Base-by-base conservation (phyloP, 1,139 yeast species). In the Hansenula lynferdii region DNA sequence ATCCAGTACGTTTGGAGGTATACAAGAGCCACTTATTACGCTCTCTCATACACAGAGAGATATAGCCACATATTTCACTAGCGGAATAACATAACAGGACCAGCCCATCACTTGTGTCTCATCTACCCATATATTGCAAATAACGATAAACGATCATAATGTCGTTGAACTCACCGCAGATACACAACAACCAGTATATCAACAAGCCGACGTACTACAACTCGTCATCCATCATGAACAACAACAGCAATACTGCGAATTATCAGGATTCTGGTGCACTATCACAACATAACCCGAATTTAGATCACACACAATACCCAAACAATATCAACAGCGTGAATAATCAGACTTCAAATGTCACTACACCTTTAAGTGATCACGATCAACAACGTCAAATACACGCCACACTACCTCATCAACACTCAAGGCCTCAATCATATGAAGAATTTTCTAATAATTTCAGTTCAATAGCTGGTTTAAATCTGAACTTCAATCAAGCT, bases 141-240 rank as follows among this genome's bases (percentile, higher is more conserved):
- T 6, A 28, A 10, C 19, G 10, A 18, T 8, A 17, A 4, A 18
- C 3, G 8, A 12, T 2, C 4, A 35, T 4, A 7, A 49, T 49
- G 54, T 50, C 53, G 5, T 37, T 48, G 22, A 50, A 50, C 21
- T 45, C 52, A 3, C 49, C 52, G 6, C 54, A 49, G 41, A 40
- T 49, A 19, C 53, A 46, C 18, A 38, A 27, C 31, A 38, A 17
- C 12, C 44, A 42, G 28, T 48, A 46, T 41, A 44, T 44, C 21
- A 37, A 44, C 15, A 50, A 50, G 16, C 53, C 44, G 37, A 42
- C 39, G 27, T 49, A 45, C 35, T 42, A 43, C 36, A 36, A 45
- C 10, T 28, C 43, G 8, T 17, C 42, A 7, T 32, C n/a, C n/a
- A n/a, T n/a, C n/a, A n/a, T n/a, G n/a, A n/a, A n/a, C n/a, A n/a